Conservation (phyloP, 164 flowering plant species). For the Kingdonia uniflora region DNA sequence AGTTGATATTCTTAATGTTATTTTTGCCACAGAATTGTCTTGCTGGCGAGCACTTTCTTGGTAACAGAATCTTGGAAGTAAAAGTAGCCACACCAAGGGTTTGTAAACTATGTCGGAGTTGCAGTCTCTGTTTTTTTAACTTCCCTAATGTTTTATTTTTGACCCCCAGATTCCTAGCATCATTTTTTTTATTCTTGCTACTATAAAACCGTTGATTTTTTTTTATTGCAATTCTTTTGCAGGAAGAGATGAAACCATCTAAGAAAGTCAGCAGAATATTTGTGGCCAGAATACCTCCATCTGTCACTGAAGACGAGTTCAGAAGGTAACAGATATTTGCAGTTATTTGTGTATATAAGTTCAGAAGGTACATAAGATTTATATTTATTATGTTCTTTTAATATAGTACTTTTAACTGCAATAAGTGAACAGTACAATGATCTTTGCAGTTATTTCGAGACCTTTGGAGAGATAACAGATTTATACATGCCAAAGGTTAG, state of each 20-base stretch:
- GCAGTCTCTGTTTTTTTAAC: background rate
- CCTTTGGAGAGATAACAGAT: conserved; percentile 89
- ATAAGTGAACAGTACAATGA: too few species aligned
- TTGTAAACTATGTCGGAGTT: conserved; percentile 4
- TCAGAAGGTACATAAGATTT: too few species aligned
- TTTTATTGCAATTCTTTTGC: conserved; percentile 7
- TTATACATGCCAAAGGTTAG: conserved; percentile 97
- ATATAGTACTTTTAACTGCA: too few species aligned
- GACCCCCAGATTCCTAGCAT: too few species aligned
- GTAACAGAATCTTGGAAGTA: conserved; percentile 79
- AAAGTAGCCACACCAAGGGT: conserved; percentile 99
- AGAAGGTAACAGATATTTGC: conserved; percentile 34
- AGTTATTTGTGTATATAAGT: too few species aligned
- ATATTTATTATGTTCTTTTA: too few species aligned
- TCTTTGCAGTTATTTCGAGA: conserved; percentile 80
- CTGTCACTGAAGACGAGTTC: conserved; percentile 58
- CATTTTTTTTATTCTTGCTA: background rate
- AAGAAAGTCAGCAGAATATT: conserved; percentile 73
- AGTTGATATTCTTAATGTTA: too few species aligned
- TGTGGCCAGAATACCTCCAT: conserved; percentile 70
- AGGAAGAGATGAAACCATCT: conserved; percentile 85
- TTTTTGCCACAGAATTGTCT: conserved; percentile 47
- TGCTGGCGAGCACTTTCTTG: conserved; percentile 71
- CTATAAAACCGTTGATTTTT: background rate
- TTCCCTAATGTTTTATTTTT: background rate